Conservation (phyloP, 192 early-diverging fungal species). For the Coemansia sp. region DNA sequence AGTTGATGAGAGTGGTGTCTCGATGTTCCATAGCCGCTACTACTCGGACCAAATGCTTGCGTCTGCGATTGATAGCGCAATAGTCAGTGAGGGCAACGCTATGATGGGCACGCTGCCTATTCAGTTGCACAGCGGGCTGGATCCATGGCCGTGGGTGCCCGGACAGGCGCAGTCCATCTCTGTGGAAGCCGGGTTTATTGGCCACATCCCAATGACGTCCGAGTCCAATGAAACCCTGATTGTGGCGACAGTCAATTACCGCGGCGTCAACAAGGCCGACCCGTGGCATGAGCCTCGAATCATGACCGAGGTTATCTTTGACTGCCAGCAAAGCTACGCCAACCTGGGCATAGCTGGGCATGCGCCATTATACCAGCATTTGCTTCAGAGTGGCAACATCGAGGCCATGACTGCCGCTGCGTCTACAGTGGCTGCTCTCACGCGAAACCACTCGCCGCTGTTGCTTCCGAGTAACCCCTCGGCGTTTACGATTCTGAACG, state of each 20-base stretch:
- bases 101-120: constrained; percentile 7
- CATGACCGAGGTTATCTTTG: constrained; percentile 15
- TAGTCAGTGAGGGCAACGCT: constrained; percentile 6
- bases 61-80: constrained; percentile 2
- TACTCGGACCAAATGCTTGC: constrained; percentile 13
- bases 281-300: constrained; percentile 41
- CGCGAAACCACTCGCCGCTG: background rate
- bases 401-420: background rate
- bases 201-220: constrained; percentile 12
- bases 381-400: background rate
- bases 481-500: background rate
- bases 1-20: background rate
- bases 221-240: constrained; percentile 8
- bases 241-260: background rate
- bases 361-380: constrained; percentile 12
- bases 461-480: background rate
- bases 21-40: background rate
- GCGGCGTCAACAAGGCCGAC: background rate
- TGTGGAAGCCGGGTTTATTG: constrained; percentile 4
- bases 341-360: background rate
- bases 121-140: constrained; percentile 18
- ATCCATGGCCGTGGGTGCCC: constrained; percentile 36
- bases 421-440: background rate
- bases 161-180: background rate
- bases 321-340: constrained; percentile 22